Evolutionary conservation across 257 asterid species (phyloP).

Genomic region (Coffea eugenioides): DNA sequence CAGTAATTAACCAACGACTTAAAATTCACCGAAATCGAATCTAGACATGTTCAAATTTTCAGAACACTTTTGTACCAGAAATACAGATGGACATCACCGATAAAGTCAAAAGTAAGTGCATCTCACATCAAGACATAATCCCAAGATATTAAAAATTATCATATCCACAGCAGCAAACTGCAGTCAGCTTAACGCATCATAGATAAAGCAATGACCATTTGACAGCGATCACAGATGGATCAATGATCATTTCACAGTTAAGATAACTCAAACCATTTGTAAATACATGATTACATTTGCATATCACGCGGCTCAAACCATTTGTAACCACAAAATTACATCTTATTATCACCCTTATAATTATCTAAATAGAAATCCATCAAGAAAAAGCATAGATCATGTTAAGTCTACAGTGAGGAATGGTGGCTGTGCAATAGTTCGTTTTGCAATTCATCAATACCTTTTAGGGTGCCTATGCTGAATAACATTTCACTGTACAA

Average conservation of each 20-base stretch:
- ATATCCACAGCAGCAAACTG: background rate
- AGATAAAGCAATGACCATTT: background rate
- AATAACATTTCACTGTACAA: too few relatives aligned
- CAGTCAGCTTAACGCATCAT: background rate
- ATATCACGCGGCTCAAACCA: background rate
- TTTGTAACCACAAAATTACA: background rate
- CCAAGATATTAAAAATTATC: background rate
- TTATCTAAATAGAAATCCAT: background rate
- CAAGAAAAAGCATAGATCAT: background rate
- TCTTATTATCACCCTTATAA: background rate
- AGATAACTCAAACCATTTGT: background rate
- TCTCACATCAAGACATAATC: background rate
- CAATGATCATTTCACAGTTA: background rate
- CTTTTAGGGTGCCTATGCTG: too few relatives aligned
- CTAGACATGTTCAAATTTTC: background rate
- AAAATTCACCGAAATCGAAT: background rate
- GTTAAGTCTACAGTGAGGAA: background rate
- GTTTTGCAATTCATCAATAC: background rate
- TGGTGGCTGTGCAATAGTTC: background rate
- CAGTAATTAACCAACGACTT: background rate
- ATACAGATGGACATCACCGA: background rate
- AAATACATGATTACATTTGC: background rate
- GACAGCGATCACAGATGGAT: background rate
- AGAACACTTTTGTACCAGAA: background rate
- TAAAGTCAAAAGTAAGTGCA: background rate